These are phyloP conservation scores for Erigeron philadelphicus DNA, from an alignment of 140 eudicot species.

Conservation along the genomic window DNA sequence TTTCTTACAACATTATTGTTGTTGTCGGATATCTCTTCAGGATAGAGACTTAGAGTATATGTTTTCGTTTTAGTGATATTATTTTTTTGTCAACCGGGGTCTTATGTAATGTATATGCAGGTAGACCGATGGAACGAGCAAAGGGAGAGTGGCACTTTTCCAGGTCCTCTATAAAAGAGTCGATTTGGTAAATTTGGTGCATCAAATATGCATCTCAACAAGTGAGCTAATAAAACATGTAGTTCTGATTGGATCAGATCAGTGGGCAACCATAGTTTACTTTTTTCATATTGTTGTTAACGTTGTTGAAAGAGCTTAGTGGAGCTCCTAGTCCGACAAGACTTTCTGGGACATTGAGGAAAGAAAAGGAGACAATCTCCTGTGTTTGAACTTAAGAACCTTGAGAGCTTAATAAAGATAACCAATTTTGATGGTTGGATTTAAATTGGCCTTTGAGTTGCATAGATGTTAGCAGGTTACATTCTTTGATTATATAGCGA, in stretches of 20 bases:
- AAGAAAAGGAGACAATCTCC: neutral
- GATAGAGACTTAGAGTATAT: neutral
- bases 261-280: no score
- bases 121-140: constrained; percentile 68
- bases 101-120: constrained; percentile 35
- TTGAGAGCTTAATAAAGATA: no score
- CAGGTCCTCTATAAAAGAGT: constrained; percentile 53
- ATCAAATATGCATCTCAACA: neutral
- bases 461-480: no score
- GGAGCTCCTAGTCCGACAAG: no score
- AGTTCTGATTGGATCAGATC: neutral
- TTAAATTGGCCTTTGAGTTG: no score
- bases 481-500: no score
- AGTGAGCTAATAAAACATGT: neutral
- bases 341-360: neutral
- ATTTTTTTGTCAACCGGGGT: neutral
- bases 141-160: constrained; percentile 67
- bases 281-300: no score
- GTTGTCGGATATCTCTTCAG: no score
- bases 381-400: constrained; percentile 6
- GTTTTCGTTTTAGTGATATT: neutral
- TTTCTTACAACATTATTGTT: no score
- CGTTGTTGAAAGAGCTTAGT: no score
- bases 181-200: neutral
- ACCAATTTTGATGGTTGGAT: no score